Conservation (phyloP, 257 asterid species). For the Nicotiana undulata region DNA sequence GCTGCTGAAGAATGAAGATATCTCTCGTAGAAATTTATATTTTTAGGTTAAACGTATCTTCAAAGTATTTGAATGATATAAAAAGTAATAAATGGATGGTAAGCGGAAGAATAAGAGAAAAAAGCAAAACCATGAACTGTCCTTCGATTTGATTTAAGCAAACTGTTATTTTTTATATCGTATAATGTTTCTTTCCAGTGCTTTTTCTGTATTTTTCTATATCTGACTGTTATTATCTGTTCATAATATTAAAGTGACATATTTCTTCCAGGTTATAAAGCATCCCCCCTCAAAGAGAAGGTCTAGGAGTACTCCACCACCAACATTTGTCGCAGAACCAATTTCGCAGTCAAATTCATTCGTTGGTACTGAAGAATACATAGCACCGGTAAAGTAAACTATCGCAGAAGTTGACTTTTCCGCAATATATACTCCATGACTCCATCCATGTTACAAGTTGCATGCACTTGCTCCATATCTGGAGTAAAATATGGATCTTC, state of each 20-base stretch:
- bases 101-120: neutral
- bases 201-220: neutral
- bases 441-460: neutral
- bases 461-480: neutral
- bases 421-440: neutral
- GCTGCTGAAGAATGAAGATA: neutral
- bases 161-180: neutral
- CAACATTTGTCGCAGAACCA: constrained; percentile 85
- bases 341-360: constrained; percentile 83
- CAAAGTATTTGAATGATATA: neutral
- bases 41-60: neutral
- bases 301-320: constrained; percentile 73
- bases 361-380: constrained; percentile 97
- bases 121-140: neutral
- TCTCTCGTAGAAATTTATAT: neutral
- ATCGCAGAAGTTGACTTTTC: neutral
- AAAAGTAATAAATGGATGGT: neutral
- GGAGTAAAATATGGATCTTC: neutral
- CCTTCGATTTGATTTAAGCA: neutral
- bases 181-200: neutral
- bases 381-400: constrained; percentile 69
- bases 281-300: constrained; percentile 52
- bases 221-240: neutral
- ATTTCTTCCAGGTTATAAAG: constrained; percentile 56
- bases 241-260: neutral